Conservation (phyloP, 2,329 filamentous ascomycete genomes). For the Tympanopsis confertula region DNA sequence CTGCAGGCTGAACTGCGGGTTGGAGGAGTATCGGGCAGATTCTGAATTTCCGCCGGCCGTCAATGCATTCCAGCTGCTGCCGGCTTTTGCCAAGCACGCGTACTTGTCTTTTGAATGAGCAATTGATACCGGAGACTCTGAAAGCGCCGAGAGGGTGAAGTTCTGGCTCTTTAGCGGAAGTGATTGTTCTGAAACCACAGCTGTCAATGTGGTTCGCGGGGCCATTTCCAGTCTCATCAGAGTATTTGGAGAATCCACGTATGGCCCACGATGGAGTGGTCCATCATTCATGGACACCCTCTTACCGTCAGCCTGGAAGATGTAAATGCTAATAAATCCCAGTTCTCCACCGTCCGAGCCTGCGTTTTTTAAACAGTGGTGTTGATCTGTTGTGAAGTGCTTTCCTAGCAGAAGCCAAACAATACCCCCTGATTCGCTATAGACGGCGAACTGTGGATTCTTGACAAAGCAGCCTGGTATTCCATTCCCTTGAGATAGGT, state of each 20-base stretch:
- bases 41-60: constrained; percentile 78
- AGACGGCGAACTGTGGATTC: constrained; percentile 63
- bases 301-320: constrained; percentile 62
- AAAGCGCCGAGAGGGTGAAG: constrained; percentile 83
- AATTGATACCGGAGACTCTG: constrained; percentile 48
- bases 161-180: constrained; percentile 62
- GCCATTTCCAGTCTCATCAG: constrained; percentile 35
- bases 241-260: constrained; percentile 86
- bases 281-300: constrained; percentile 66
- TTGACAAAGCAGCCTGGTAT: constrained; percentile 44
- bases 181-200: constrained; percentile 52
- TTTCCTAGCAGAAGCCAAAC: constrained; percentile 80
- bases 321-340: constrained; percentile 79
- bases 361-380: constrained; percentile 10
- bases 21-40: constrained; percentile 65
- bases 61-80: constrained; percentile 62
- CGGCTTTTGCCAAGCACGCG: constrained; percentile 41
- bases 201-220: not conserved
- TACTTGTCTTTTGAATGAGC: constrained; percentile 49
- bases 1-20: constrained; percentile 71
- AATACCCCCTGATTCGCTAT: constrained; percentile 41
- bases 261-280: constrained; percentile 65
- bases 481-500: constrained; percentile 31
- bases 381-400: constrained; percentile 54
- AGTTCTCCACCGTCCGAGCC: constrained; percentile 37